A percentile compares a stretch with the other conserved stretches of the same genome.
These are phyloP conservation scores for Aspergillus ellipticus DNA, from an alignment of 495 filamentous ascomycete species.

Conservation along the genomic window DNA sequence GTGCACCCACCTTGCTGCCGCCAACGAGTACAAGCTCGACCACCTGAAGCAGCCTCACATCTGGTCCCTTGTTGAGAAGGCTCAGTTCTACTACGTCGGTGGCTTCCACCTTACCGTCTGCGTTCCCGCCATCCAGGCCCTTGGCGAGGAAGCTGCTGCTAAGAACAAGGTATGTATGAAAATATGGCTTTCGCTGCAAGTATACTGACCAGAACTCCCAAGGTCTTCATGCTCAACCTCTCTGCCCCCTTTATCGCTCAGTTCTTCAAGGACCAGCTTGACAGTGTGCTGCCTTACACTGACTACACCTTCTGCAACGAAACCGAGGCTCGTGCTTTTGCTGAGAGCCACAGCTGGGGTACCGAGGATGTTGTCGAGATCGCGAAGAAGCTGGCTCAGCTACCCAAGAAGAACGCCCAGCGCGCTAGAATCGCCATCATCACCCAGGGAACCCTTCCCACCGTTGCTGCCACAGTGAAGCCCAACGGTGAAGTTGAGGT, in stretches of 20 bases:
- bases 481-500: constrained; percentile 60
- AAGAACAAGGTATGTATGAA: constrained; percentile 66
- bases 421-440: constrained; percentile 80
- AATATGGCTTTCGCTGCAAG: background rate
- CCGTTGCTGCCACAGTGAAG: constrained; percentile 68
- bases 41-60: constrained; percentile 88
- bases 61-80: constrained; percentile 85
- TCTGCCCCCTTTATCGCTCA: constrained; percentile 93
- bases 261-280: constrained; percentile 96
- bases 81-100: constrained; percentile 85
- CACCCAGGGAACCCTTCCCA: constrained; percentile 90
- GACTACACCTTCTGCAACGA: constrained; percentile 98
- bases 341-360: constrained; percentile 67
- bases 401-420: constrained; percentile 85
- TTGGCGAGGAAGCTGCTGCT: constrained; percentile 81
- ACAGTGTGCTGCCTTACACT: constrained; percentile 80
- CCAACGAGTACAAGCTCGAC: constrained; percentile 93
- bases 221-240: constrained; percentile 82
- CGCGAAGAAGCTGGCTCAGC: constrained; percentile 74
- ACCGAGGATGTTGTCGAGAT: constrained; percentile 82
- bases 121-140: constrained; percentile 81
- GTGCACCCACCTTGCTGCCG: constrained; percentile 93
- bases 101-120: constrained; percentile 88
- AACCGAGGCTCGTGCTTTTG: constrained; percentile 83
- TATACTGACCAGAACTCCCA: constrained; percentile 1